phyloP scores from a whole-genome alignment of 495 filamentous ascomycete genomes.

The Podospora fimiseda region DNA sequence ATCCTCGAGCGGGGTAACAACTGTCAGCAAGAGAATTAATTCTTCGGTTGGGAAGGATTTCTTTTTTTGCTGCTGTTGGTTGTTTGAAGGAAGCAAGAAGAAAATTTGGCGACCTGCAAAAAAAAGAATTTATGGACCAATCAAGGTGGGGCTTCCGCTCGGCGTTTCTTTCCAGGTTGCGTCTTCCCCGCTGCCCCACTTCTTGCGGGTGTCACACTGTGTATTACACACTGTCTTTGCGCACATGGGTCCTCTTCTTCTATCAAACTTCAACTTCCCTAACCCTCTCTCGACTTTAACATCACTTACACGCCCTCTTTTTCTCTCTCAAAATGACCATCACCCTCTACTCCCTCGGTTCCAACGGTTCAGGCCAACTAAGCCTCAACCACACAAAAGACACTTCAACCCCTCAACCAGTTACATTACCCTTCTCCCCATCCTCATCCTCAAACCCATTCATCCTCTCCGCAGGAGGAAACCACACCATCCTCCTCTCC shows the following conservation, averaged over 20 bases:
- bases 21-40: neutral
- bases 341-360: conserved; percentile 74
- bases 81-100: conserved; percentile 9
- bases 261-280: too few species aligned
- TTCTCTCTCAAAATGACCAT: conserved; percentile 3
- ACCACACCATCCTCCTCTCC: conserved; percentile 73
- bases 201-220: neutral
- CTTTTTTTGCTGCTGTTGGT: conserved; percentile 7
- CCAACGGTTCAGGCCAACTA: conserved; percentile 84
- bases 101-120: conserved; percentile 4
- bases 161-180: neutral
- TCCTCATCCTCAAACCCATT: conserved; percentile 14
- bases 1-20: neutral
- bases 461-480: conserved; percentile 66
- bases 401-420: conserved; percentile 58
- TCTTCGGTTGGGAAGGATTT: neutral
- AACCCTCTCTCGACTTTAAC: neutral
- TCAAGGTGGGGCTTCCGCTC: conserved; percentile 1
- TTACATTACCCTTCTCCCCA: conserved; percentile 34
- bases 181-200: neutral
- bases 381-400: conserved; percentile 72
- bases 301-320: neutral
- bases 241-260: too few species aligned
- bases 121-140: conserved; percentile 5
- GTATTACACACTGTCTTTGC: neutral